A percentile compares a stretch with the other conserved stretches of the same genome.
Evolutionary conservation across 2,329 filamentous ascomycete genomes (phyloP).

Genomic region (Colletotrichum graminicola): DNA sequence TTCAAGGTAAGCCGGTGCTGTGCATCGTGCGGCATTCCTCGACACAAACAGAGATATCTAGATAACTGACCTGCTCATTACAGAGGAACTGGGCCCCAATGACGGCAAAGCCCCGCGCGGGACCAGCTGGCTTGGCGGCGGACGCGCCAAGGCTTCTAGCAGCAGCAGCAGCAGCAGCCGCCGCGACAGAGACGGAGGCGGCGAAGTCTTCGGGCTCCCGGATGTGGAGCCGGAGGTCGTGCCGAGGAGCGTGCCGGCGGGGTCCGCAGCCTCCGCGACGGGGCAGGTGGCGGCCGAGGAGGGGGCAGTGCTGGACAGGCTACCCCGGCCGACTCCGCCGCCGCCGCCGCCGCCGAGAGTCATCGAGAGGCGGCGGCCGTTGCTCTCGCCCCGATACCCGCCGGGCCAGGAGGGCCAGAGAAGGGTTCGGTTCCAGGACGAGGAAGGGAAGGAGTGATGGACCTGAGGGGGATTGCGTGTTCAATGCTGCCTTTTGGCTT

Average conservation of each 20-base stretch:
- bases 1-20: constrained; percentile 43
- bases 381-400: constrained; percentile 3
- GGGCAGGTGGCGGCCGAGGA: not conserved
- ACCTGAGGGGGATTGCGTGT: not conserved
- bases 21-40: no score
- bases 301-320: not conserved
- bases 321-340: not conserved
- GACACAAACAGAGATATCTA: no score
- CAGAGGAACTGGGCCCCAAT: constrained; percentile 5
- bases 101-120: constrained; percentile 20
- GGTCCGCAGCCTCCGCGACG: not conserved
- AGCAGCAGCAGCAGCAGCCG: no score
- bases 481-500: not conserved
- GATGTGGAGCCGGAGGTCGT: constrained; percentile 19
- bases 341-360: not conserved
- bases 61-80: not conserved
- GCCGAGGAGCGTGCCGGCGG: constrained; percentile 29
- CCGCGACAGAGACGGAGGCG: not conserved
- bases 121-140: not conserved
- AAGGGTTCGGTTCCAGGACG: constrained; percentile 11
- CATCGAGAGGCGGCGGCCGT: not conserved
- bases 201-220: not conserved
- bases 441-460: not conserved
- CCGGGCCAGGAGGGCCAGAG: not conserved
- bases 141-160: not conserved